These are phyloP conservation scores for Thozetella sp. DNA, from an alignment of 495 filamentous ascomycete genomes.

Conservation along the genomic window DNA sequence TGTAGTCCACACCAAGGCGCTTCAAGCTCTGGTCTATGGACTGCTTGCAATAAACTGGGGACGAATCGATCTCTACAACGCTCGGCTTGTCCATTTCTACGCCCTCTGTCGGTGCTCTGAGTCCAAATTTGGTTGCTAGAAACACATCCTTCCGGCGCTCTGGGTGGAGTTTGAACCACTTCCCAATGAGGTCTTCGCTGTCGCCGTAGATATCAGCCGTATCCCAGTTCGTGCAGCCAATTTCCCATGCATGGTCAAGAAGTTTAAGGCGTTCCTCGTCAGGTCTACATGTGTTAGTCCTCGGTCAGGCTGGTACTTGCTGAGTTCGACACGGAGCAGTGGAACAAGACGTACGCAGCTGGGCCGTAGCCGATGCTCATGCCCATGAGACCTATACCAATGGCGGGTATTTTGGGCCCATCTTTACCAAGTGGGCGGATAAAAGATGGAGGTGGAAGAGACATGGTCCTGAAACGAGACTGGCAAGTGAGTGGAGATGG, in stretches of 20 bases:
- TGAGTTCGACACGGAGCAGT: too few species aligned
- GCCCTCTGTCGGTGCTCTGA: slow-evolving; percentile 4
- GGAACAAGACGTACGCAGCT: too few species aligned
- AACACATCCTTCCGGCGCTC: slow-evolving; percentile 54
- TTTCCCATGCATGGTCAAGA: slow-evolving; percentile 47
- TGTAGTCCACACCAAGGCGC: slow-evolving; percentile 46
- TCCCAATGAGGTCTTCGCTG: slow-evolving; percentile 52
- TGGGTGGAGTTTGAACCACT: slow-evolving; percentile 52
- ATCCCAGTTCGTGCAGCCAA: slow-evolving; percentile 53
- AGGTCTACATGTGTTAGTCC: slow-evolving; percentile 10
- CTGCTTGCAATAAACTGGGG: slow-evolving; percentile 52
- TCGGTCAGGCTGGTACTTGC: too few species aligned
- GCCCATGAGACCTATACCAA: too few species aligned
- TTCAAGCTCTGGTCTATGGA: slow-evolving; percentile 53
- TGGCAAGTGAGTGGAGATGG: too few species aligned
- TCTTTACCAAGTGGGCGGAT: too few species aligned
- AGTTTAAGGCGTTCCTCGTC: slow-evolving; percentile 47
- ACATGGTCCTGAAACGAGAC: too few species aligned
- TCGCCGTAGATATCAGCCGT: slow-evolving; percentile 49
- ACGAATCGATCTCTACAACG: slow-evolving; percentile 47
- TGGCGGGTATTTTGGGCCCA: too few species aligned
- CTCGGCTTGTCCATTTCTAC: slow-evolving; percentile 5
- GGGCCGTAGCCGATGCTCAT: too few species aligned
- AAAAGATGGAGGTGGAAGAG: too few species aligned
- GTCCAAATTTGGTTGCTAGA: slow-evolving; percentile 58